Conservation (phyloP, 108 stramenopile species). For the Nitzschia sp. region DNA sequence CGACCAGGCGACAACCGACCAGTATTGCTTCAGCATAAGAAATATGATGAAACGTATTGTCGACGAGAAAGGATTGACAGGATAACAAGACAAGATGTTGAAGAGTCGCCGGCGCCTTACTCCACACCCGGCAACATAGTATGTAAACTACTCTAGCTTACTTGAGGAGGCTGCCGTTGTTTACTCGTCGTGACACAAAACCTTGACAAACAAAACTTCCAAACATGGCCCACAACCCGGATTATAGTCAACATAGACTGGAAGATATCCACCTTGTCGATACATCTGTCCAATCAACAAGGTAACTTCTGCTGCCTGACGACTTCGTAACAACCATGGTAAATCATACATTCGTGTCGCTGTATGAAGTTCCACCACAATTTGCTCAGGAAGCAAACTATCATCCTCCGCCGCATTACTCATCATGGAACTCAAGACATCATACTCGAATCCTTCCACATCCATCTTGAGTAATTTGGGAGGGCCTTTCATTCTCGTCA, state of each 20-base stretch:
- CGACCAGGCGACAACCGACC: too few species aligned
- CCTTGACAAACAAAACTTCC: constrained; percentile 44
- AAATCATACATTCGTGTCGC: constrained; percentile 51
- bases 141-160: too few species aligned
- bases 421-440: constrained; percentile 38
- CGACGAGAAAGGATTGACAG: too few species aligned
- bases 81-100: too few species aligned
- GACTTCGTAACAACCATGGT: constrained; percentile 36
- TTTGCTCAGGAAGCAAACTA: constrained; percentile 12
- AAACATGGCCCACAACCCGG: constrained; percentile 32
- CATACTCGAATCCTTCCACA: constrained; percentile 50
- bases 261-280: constrained; percentile 42
- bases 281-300: constrained; percentile 36
- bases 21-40: too few species aligned
- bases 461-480: constrained; percentile 47
- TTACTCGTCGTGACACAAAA: too few species aligned
- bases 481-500: constrained; percentile 20
- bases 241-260: background rate
- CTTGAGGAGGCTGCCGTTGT: too few species aligned
- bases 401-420: background rate
- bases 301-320: constrained; percentile 37
- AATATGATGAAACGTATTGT: too few species aligned
- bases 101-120: too few species aligned
- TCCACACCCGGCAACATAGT: too few species aligned
- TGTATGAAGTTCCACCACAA: constrained; percentile 52